Evolutionary conservation across 2,329 filamentous ascomycete genomes (phyloP), one percentile per base, ranked within the genome.

Genomic region (Aspergillus aculeatus): DNA sequence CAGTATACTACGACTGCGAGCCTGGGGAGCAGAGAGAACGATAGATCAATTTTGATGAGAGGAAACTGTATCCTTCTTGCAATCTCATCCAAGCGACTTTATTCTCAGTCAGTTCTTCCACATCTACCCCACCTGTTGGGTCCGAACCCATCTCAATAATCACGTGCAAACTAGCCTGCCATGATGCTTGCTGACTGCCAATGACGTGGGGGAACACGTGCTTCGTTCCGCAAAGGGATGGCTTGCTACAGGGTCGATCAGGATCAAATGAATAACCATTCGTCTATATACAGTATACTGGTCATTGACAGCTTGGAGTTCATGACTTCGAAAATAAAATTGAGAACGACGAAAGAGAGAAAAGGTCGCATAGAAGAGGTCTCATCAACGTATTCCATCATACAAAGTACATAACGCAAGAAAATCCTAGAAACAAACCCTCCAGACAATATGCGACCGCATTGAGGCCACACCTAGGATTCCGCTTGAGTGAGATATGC

Each of bases 161-260:
- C 38, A 44, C 38, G 16, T 44, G 14, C 38, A 19, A 19, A 12
- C 14, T 44, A 44, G 7, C 16, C 38, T 19, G 16, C 16, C 38
- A 44, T 16, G 38, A 16, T 44, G 38, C 6, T 44, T 44, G 38
- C 6, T 44, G 38, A 16, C 41, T 29, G 35, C 53, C 51, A 32
- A 60, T 64, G 61, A 64, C 64, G 62, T 64, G 59, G 58, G 51
- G 57, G 57, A 54, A 59, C 65, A 65, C 65, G 59, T 66, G 65
- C 62, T 65, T 66, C 59, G 41, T 62, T 63, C 63, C 49, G 48
- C 49, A 58, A 56, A 59, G 26, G 21, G 21, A 19, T 38, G 14
- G 19, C 31, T n/a, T 14, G 14, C n/a, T 47, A 35, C 32, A 12
- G 32, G 5, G 14, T 12, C 4, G 9, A 35, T 16, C 5, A 4